A percentile compares a stretch with the other conserved stretches of the same genome.
These are phyloP conservation scores for Debaryomyces singareniensis DNA, from an alignment of 1,139 yeast genomes.

Conservation along the genomic window DNA sequence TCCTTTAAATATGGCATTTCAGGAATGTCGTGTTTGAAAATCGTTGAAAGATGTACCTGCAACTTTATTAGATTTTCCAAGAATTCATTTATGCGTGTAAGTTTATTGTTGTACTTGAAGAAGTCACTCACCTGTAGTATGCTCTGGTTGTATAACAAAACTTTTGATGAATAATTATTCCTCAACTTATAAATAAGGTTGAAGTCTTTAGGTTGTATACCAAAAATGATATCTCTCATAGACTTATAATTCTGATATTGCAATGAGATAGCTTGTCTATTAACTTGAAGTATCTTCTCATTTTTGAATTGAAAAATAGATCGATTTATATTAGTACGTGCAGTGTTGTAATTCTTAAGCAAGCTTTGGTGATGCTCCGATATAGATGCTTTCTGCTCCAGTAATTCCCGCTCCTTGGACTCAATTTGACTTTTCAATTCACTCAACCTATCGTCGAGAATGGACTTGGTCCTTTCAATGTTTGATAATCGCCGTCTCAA, in stretches of 20 bases:
- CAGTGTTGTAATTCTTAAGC: constrained; percentile 3
- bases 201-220: constrained; percentile 6
- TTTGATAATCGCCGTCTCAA: constrained; percentile 15
- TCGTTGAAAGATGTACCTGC: constrained; percentile 21
- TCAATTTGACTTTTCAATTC: constrained; percentile 8
- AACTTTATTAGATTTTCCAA: constrained; percentile 32
- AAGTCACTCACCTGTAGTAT: constrained; percentile 24
- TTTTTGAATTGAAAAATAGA: constrained; percentile 13
- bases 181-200: constrained; percentile 2
- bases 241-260: constrained; percentile 20
- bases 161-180: constrained; percentile 1
- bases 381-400: constrained; percentile 8
- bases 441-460: constrained; percentile 12
- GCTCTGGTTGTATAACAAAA: constrained; percentile 22
- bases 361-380: constrained; percentile 6
- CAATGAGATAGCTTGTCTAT: constrained; percentile 21
- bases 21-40: constrained; percentile 17
- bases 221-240: constrained; percentile 20
- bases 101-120: constrained; percentile 18
- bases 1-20: constrained; percentile 30
- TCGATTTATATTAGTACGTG: constrained; percentile 5
- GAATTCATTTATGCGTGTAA: constrained; percentile 30
- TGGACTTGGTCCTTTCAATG: constrained; percentile 14
- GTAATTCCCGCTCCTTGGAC: constrained; percentile 5
- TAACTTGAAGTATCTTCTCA: constrained; percentile 21